Conservation (phyloP, 768 basidiomycete species). For the Scleroderma bovista region DNA sequence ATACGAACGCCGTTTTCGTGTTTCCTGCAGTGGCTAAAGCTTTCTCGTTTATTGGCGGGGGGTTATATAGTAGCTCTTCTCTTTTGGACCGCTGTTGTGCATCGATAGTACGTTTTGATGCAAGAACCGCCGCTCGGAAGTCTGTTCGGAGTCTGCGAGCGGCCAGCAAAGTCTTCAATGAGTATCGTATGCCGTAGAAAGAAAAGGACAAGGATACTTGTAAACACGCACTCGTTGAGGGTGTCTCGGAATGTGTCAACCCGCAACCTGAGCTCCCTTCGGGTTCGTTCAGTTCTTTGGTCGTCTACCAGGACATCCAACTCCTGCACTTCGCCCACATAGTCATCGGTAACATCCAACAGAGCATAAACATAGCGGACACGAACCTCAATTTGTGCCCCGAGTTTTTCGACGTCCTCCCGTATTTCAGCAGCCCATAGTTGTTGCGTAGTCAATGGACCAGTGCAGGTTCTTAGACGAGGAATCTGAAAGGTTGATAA, state of each 20-base stretch:
- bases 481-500: conserved; percentile 70
- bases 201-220: not conserved
- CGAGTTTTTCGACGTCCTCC: conserved; percentile 63
- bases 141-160: conserved; percentile 53
- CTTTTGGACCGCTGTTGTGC: conserved; percentile 50
- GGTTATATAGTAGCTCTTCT: conserved; percentile 62
- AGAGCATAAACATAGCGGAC: conserved; percentile 5
- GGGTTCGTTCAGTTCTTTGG: conserved; percentile 51
- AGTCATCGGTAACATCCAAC: not conserved
- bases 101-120: conserved; percentile 73
- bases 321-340: conserved; percentile 34
- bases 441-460: conserved; percentile 68
- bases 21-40: conserved; percentile 22
- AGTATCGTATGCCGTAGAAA: too few species aligned
- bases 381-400: conserved; percentile 60
- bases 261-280: conserved; percentile 41
- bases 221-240: conserved; percentile 48
- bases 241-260: conserved; percentile 44
- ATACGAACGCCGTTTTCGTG: conserved; percentile 59
- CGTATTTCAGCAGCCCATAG: conserved; percentile 68
- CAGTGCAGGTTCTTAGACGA: conserved; percentile 60
- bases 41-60: conserved; percentile 44
- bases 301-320: conserved; percentile 71
- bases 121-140: conserved; percentile 60
- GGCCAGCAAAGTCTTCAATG: not conserved